phyloP scores from a whole-genome alignment of 352 stramenopile species.

The Pythium monospermum region DNA sequence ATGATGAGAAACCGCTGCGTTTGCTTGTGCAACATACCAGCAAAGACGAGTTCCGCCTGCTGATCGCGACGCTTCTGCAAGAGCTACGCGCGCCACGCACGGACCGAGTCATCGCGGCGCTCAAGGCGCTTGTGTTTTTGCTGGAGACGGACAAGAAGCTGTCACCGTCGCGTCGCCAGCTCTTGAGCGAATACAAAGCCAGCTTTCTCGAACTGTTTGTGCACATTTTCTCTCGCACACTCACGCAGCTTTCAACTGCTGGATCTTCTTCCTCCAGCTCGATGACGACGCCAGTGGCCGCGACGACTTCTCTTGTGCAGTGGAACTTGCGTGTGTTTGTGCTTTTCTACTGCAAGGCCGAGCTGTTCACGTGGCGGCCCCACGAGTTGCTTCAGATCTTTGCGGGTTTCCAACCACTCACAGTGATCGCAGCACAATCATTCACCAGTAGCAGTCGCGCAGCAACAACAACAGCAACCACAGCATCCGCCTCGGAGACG shows the following conservation, averaged over 20 bases:
- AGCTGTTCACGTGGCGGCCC: conserved; percentile 76
- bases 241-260: no score
- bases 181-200: conserved; percentile 51
- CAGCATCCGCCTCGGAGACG: background rate
- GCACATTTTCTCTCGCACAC: conserved; percentile 22
- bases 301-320: conserved; percentile 4
- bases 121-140: conserved; percentile 49
- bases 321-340: conserved; percentile 58
- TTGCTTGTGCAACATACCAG: conserved; percentile 49
- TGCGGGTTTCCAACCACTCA: conserved; percentile 55
- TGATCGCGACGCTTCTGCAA: conserved; percentile 49
- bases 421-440: conserved; percentile 24
- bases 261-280: no score
- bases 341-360: conserved; percentile 67
- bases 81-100: conserved; percentile 37
- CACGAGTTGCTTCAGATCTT: conserved; percentile 71
- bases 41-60: conserved; percentile 66
- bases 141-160: conserved; percentile 64
- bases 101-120: conserved; percentile 40
- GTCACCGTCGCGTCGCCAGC: conserved; percentile 34
- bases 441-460: background rate
- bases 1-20: background rate
- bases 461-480: conserved; percentile 2
- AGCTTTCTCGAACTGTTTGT: conserved; percentile 44
- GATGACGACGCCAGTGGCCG: background rate